These are phyloP conservation scores for Lyophyllum decastes DNA, from an alignment of 768 basidiomycete species.

Conservation along the genomic window DNA sequence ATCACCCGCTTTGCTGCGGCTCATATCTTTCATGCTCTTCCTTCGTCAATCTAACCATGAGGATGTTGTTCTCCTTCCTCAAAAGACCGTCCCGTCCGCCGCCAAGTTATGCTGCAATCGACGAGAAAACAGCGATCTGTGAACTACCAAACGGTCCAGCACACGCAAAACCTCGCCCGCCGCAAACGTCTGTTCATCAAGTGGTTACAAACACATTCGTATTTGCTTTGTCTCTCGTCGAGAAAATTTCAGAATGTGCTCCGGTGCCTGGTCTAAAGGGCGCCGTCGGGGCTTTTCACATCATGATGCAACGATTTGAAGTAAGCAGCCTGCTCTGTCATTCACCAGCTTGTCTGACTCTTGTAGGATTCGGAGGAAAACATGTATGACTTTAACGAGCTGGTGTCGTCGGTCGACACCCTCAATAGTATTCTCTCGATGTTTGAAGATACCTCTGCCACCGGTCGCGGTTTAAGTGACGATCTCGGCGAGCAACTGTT, in stretches of 20 bases:
- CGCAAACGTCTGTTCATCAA: neutral
- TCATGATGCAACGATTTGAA: conserved; percentile 12
- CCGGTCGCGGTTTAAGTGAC: conserved; percentile 16
- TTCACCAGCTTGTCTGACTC: neutral
- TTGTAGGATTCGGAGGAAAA: conserved; percentile 13
- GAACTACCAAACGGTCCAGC: neutral
- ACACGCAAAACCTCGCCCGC: neutral
- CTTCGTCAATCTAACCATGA: neutral
- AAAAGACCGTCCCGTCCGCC: neutral
- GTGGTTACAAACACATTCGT: conserved; percentile 11
- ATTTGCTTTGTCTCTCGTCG: conserved; percentile 15
- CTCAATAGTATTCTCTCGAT: conserved; percentile 14
- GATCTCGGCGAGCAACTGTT: conserved; percentile 17
- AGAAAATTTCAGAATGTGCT: conserved; percentile 17
- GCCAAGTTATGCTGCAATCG: neutral
- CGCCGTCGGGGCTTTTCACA: conserved; percentile 9
- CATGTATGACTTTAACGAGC: conserved; percentile 8
- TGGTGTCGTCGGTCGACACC: conserved; percentile 10
- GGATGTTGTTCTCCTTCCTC: neutral
- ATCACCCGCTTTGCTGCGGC: neutral
- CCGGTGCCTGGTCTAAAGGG: conserved; percentile 15
- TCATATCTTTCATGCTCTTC: neutral
- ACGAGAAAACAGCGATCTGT: conserved; percentile 4
- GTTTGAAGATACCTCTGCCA: conserved; percentile 14
- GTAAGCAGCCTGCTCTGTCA: neutral